Conservation (phyloP, 331 rosid genomes). For the Telfairia occidentalis region DNA sequence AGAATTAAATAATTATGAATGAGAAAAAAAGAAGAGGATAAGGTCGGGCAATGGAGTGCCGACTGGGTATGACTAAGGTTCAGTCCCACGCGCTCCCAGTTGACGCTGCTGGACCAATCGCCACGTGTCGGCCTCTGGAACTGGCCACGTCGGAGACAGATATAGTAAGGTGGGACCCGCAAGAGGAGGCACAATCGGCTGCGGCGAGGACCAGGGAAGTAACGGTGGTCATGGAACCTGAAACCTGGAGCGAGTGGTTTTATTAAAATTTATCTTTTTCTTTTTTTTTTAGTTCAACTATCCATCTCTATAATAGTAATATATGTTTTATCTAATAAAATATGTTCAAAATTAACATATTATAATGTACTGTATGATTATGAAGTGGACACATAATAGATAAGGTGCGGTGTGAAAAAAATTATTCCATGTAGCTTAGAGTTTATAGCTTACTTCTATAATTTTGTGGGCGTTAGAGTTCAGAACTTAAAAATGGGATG, state of each 20-base stretch:
- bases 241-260: no score
- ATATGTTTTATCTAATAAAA: no score
- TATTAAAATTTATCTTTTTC: no score
- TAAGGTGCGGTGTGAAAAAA: background rate
- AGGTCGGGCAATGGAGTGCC: constrained; percentile 47
- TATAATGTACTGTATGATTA: no score
- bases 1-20: background rate
- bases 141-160: background rate
- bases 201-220: background rate
- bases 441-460: no score
- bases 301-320: no score
- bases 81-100: constrained; percentile 23
- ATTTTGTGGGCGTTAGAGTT: no score
- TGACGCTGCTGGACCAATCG: background rate
- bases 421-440: no score
- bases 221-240: background rate
- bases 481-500: background rate
- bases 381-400: background rate
- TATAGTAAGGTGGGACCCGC: background rate
- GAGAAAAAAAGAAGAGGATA: constrained; percentile 30
- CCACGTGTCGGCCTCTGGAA: background rate
- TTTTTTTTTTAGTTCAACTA: no score
- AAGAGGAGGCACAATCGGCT: background rate
- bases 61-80: constrained; percentile 25
- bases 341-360: no score